Conservation (phyloP, 768 basidiomycete species). For the Cytidiella melzeri region DNA sequence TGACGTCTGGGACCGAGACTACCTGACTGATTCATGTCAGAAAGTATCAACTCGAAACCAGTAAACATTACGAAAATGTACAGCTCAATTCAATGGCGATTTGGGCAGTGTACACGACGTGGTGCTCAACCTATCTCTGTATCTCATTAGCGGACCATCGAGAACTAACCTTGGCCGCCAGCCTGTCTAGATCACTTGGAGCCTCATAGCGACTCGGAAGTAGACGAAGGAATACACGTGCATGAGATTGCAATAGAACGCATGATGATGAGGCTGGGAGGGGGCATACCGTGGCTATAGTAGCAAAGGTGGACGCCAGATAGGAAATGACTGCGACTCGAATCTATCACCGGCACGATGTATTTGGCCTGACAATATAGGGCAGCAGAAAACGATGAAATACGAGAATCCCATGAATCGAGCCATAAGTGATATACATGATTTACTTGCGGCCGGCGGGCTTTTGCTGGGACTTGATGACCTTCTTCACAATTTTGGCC, state of each 20-base stretch:
- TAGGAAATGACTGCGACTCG: background rate
- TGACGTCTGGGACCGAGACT: too few relatives aligned
- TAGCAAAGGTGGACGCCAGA: slow-evolving; percentile 4
- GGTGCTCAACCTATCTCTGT: too few relatives aligned
- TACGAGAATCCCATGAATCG: slow-evolving; percentile 1
- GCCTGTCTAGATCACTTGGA: too few relatives aligned
- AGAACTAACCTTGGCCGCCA: too few relatives aligned
- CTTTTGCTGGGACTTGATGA: slow-evolving; percentile 87
- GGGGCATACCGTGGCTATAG: slow-evolving; percentile 21
- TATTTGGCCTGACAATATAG: background rate
- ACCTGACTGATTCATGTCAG: too few relatives aligned
- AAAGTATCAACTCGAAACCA: too few relatives aligned
- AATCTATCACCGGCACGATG: slow-evolving; percentile 6
- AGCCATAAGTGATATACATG: background rate
- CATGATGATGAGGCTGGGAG: slow-evolving; percentile 5
- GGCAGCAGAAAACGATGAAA: background rate
- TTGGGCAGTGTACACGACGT: too few relatives aligned
- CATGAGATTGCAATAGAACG: slow-evolving; percentile 18
- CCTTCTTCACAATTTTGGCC: slow-evolving; percentile 99
- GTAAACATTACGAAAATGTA: too few relatives aligned
- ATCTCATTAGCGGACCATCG: too few relatives aligned
- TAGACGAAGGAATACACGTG: slow-evolving; percentile 22
- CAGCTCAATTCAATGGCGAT: too few relatives aligned
- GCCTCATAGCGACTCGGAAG: too few relatives aligned
- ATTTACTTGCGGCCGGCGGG: slow-evolving; percentile 24